phyloP scores from a whole-genome alignment of 2,329 filamentous ascomycete genomes.

The Teratosphaeria epicoccoides region DNA sequence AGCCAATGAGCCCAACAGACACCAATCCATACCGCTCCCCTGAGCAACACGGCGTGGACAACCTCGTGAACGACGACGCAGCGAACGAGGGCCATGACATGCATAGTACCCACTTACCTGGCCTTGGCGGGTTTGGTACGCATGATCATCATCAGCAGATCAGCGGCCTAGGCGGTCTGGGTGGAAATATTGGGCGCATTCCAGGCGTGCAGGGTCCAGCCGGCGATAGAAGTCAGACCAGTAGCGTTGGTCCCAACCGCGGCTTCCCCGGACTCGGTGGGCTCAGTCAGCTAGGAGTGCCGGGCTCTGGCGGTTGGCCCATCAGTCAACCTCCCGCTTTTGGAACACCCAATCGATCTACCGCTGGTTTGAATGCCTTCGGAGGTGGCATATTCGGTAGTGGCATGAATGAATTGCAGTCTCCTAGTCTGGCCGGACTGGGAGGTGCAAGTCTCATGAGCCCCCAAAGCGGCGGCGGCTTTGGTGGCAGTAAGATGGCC shows the following conservation, averaged over 20 bases:
- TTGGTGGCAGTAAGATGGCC: conserved; percentile 37
- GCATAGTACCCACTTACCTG: conserved; percentile 19
- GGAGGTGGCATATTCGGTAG: conserved; percentile 40
- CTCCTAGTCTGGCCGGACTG: conserved; percentile 57
- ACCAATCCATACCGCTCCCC: conserved; percentile 96
- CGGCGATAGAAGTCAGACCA: conserved; percentile 86
- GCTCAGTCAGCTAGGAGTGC: conserved; percentile 36
- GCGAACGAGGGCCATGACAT: conserved; percentile 21
- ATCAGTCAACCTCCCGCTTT: conserved; percentile 54
- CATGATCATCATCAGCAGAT: conserved; percentile 16
- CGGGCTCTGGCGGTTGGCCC: conserved; percentile 53
- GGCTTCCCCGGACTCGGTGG: conserved; percentile 54
- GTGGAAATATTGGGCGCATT: conserved; percentile 27
- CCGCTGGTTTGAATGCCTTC: conserved; percentile 38
- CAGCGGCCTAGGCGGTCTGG: conserved; percentile 24
- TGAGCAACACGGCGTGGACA: conserved; percentile 57
- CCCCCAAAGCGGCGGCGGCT: conserved; percentile 43
- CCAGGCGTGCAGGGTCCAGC: conserved; percentile 43
- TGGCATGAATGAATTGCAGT: conserved; percentile 66
- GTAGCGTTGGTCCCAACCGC: conserved; percentile 66
- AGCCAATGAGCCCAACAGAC: conserved; percentile 79
- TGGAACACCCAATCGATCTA: conserved; percentile 58
- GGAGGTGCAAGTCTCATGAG: conserved; percentile 57
- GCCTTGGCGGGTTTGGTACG: conserved; percentile 21
- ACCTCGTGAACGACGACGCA: conserved; percentile 36